Evolutionary conservation across 1,284 basidiomycete species (phyloP).

Genomic region (Pseudozyma pruni): DNA sequence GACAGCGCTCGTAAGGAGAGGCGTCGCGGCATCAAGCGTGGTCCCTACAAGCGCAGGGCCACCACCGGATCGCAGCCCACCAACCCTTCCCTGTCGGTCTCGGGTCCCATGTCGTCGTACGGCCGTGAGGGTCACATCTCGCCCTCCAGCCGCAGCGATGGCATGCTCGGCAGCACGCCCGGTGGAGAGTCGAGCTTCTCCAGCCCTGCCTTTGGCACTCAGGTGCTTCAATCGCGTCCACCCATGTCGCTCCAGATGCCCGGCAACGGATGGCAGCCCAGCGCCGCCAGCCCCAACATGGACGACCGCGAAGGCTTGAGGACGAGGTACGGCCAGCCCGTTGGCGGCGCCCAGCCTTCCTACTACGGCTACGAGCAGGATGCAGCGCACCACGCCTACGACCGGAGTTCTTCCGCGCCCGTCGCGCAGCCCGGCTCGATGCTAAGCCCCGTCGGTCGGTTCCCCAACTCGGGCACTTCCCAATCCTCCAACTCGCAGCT

Average conservation of each 20-base stretch:
- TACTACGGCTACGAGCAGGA: conserved; percentile 49
- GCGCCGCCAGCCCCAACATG: conserved; percentile 16
- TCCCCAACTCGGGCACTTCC: conserved; percentile 22
- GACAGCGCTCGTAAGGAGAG: conserved; percentile 85
- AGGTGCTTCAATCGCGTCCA: conserved; percentile 26
- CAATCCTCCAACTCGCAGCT: conserved; percentile 40
- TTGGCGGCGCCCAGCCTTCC: conserved; percentile 10
- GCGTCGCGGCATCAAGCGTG: conserved; percentile 84
- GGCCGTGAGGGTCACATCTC: conserved; percentile 38
- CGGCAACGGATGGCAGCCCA: conserved; percentile 27
- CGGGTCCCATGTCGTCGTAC: conserved; percentile 25
- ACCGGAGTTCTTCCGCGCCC: conserved; percentile 43
- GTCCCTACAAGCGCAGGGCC: conserved; percentile 82
- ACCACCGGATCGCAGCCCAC: conserved; percentile 51
- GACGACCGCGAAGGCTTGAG: conserved; percentile 44
- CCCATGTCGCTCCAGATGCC: conserved; percentile 49
- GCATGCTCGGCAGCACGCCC: conserved; percentile 36
- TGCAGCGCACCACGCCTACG: conserved; percentile 33
- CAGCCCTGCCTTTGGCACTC: conserved; percentile 38
- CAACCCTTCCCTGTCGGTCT: conserved; percentile 27
- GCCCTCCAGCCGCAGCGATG: conserved; percentile 36
- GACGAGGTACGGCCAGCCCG: conserved; percentile 24
- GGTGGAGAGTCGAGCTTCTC: conserved; percentile 39
- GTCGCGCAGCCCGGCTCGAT: conserved; percentile 33
- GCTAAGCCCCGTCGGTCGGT: conserved; percentile 37